Evolutionary conservation across 805 yeast species (phyloP).

Genomic region (Zygoascus biomembranicola): DNA sequence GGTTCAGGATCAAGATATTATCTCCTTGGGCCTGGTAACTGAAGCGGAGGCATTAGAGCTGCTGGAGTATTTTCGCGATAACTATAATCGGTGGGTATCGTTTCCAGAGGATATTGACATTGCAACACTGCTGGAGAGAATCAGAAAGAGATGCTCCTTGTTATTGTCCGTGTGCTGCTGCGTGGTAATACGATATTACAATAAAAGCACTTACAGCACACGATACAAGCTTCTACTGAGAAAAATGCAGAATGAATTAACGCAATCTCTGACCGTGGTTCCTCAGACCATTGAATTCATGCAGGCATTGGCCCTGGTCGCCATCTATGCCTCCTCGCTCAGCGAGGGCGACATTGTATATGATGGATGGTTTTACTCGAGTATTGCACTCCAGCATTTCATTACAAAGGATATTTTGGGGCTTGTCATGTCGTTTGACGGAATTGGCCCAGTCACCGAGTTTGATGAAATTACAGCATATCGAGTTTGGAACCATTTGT

Average conservation of each 20-base stretch:
- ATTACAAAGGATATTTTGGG: constrained; percentile 38
- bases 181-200: constrained; percentile 48
- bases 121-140: constrained; percentile 39
- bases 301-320: constrained; percentile 57
- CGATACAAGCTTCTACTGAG: constrained; percentile 36
- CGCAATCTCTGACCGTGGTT: constrained; percentile 33
- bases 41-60: constrained; percentile 41
- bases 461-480: constrained; percentile 47
- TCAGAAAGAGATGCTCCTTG: constrained; percentile 45
- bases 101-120: constrained; percentile 50
- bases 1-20: constrained; percentile 36
- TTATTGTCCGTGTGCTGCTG: constrained; percentile 61
- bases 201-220: constrained; percentile 32
- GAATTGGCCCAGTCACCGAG: constrained; percentile 31
- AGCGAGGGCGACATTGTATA: constrained; percentile 44
- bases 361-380: constrained; percentile 66
- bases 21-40: constrained; percentile 42
- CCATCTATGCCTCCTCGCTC: constrained; percentile 57
- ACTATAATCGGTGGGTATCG: constrained; percentile 73
- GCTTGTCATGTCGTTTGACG: constrained; percentile 21
- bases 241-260: constrained; percentile 44
- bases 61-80: constrained; percentile 50
- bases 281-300: constrained; percentile 51
- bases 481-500: constrained; percentile 65
- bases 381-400: constrained; percentile 56